phyloP scores from a whole-genome alignment of 352 stramenopile genomes.

The Globisporangium paroecandrum region DNA sequence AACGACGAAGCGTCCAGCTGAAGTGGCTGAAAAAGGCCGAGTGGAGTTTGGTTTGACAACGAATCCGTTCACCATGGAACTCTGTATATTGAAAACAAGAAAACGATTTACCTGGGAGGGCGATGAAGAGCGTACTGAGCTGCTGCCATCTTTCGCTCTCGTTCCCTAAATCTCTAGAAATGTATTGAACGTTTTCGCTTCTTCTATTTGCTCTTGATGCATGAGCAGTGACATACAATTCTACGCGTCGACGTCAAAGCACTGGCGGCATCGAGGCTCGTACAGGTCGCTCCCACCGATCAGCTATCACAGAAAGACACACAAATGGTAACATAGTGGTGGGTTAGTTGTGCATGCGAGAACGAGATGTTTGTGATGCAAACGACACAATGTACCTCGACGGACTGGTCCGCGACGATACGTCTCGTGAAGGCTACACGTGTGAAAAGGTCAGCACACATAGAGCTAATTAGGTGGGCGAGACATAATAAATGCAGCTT shows the following conservation, averaged over 20 bases:
- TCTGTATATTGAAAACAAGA: background rate
- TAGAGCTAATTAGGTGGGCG: background rate
- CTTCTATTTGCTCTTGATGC: background rate
- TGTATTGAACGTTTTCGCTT: background rate
- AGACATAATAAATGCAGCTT: background rate
- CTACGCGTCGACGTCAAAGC: constrained; percentile 38
- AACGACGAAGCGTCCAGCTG: constrained; percentile 9
- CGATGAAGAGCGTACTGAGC: background rate
- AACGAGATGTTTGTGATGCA: background rate
- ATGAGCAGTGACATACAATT: background rate
- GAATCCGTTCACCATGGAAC: background rate
- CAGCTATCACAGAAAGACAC: constrained; percentile 30
- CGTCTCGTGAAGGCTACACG: constrained; percentile 63
- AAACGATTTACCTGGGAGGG: background rate
- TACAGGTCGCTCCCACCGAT: constrained; percentile 80
- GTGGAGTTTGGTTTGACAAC: background rate
- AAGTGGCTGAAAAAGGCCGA: background rate
- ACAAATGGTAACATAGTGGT: background rate
- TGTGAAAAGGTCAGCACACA: constrained; percentile 5
- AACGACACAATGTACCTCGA: constrained; percentile 42
- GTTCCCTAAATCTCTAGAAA: background rate
- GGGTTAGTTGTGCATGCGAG: background rate
- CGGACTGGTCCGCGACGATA: constrained; percentile 59
- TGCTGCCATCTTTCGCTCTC: background rate
- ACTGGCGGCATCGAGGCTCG: constrained; percentile 73